phyloP scores from a whole-genome alignment of 2,329 filamentous ascomycete species.

The Drechslerella stenobrocha region DNA sequence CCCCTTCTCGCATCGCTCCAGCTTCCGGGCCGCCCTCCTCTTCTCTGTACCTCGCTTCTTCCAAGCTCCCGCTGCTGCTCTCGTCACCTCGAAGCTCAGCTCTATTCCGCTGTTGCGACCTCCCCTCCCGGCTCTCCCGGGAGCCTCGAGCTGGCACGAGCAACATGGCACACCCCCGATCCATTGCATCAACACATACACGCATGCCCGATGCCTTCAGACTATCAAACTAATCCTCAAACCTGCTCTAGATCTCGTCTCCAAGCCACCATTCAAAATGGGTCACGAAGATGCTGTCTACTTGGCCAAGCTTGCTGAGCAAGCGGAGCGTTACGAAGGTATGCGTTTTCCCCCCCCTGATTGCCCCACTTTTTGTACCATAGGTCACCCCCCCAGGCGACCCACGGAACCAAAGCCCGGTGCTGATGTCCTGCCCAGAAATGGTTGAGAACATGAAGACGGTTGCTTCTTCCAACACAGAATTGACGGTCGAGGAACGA shows the following conservation, averaged over 20 bases:
- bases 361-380: no score
- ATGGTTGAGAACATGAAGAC: constrained; percentile 99
- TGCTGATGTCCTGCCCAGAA: constrained; percentile 63
- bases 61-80: not conserved
- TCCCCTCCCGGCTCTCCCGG: constrained; percentile 2
- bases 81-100: not conserved
- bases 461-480: constrained; percentile 77
- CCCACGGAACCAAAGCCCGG: no score
- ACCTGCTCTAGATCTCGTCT: constrained; percentile 12
- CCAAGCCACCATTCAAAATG: constrained; percentile 68
- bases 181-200: constrained; percentile 18
- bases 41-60: constrained; percentile 2
- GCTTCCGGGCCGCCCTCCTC: constrained; percentile 5
- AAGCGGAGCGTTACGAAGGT: constrained; percentile 99
- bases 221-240: not conserved
- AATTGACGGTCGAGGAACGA: constrained; percentile 58
- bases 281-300: constrained; percentile 99
- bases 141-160: constrained; percentile 1
- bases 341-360: no score
- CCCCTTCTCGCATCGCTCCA: constrained; percentile 15
- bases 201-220: not conserved
- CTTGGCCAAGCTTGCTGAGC: constrained; percentile 99
- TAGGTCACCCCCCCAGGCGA: no score
- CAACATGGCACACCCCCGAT: not conserved
- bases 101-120: not conserved